Evolutionary conservation across 75 land plant genomes (phyloP), one percentile per base, ranked within the genome.

Genomic region (Gnetum montanum): DNA sequence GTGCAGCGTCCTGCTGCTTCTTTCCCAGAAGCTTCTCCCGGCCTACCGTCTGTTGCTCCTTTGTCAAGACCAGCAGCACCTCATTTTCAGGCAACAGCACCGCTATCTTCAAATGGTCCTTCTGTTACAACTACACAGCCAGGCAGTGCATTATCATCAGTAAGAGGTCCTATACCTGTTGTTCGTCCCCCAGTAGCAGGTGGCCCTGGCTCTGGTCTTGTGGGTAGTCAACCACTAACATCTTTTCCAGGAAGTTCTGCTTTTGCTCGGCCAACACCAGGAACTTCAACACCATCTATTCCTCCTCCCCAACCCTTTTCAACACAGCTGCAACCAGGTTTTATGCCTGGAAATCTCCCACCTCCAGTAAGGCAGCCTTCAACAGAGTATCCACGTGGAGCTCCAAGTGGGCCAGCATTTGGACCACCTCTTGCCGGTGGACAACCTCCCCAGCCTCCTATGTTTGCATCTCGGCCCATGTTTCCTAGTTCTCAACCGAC

Each of bases 281-380:
- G 25, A 8, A 7, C 34, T 31, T 31, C 24, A 15, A 36, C 25
- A 31, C 36, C 55, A 33, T 26, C 25, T 1, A 3, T 4, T 1
- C 36, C 55, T 33, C 68, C 71, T 22, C 63, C 31, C 43, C 8
- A 45, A 0, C 71, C 72, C 33, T 37, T 33, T 20, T 67, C 74
- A 34, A 71, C 78, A 38, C 40, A 60, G 8, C 80, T 58, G 43
- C 48, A 19, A 37, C 8, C 48, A 24, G 55, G 34, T 25, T 45
- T 16, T 22, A 29, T 57, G 10, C 47, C 69, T 12, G 50, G 23
- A 6, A 67, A 29, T 52, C 28, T 59, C 34, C 68, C 58, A 40
- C 64, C 61, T 3, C 34, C 65, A 43, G 43, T 46, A 15, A 49
- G 41, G 23, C 68, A 56, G 26, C 37, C 63, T 49, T 28, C 65